Base-by-base conservation (phyloP, 1,284 basidiomycete genomes). In the Naganishia liquefaciens region DNA sequence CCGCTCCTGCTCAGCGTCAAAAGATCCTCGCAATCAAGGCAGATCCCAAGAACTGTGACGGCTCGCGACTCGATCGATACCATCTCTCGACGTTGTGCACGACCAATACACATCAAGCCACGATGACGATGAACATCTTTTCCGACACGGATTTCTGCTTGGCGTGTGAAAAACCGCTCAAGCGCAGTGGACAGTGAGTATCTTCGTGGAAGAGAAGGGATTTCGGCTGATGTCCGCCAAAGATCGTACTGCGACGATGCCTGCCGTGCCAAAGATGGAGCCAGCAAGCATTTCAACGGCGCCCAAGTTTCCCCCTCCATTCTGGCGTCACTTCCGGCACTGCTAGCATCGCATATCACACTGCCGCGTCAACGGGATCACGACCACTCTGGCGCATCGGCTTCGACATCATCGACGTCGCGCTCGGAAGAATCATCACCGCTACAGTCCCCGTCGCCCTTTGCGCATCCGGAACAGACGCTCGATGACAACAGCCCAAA, bases 211-310 rank as follows among this genome's bases (percentile, higher is more conserved):
- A 27, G 44, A 11, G 21, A 17, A 28, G n/a, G 42, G 7, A 51
- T 17, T 19, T 47, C 19, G 28, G 5, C 30, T 30, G 55, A 57
- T 44, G 21, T 33, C 9, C 49, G 21, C 23, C 51, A 3, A 49
- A 67, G 65, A 42, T 63, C 61, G 39, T 67, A 67, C 39, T 67
- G 66, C 44, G 57, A 67, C 42, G 66, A 67, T 27, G 33, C 54
- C 21, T 67, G 66, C 51, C 63, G 62, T 27, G 62, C 66, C 17
- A 63, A 63, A 43, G 66, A 67, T 28, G 66, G 66, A 2, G 55
- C 58, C 21, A 47, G 51, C 39, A 55, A 33, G n/a, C 43, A 61
- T 40, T 19, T n/a, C 9, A 40, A 61, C 10, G 54, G 54, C 27
- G 57, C 33, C 17, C 54, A 63, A 39, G 66, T 60, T 42, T 65